Evolutionary conservation across 345 rosid genomes (phyloP).

Genomic region (Brassica juncea): DNA sequence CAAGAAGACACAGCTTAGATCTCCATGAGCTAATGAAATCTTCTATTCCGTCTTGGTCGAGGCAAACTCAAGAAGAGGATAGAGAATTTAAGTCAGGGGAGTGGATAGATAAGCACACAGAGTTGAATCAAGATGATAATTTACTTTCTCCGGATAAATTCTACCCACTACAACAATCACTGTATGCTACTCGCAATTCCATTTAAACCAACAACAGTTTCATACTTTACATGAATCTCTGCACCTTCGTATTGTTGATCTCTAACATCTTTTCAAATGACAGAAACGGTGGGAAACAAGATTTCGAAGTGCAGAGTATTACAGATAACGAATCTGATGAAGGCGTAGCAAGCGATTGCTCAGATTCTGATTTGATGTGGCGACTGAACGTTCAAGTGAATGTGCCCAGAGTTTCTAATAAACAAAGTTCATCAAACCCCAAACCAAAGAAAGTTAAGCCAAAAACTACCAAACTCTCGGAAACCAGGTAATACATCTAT

Average conservation of each 20-base stretch:
- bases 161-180: constrained; percentile 11
- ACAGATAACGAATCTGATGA: constrained; percentile 66
- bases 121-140: background rate
- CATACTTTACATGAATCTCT: background rate
- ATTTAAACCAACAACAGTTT: background rate
- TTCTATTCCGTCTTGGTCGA: constrained; percentile 52
- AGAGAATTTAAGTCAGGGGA: constrained; percentile 58
- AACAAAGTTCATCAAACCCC: constrained; percentile 42
- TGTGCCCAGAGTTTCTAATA: constrained; percentile 50
- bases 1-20: constrained; percentile 69
- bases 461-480: constrained; percentile 45
- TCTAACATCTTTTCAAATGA: constrained; percentile 11
- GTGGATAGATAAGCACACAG: constrained; percentile 62
- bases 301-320: constrained; percentile 48
- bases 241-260: constrained; percentile 11
- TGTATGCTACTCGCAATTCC: constrained; percentile 38
- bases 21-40: constrained; percentile 65
- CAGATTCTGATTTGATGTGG: constrained; percentile 67
- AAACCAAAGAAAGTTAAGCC: constrained; percentile 60
- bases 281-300: constrained; percentile 54
- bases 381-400: constrained; percentile 60
- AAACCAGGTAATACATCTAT: constrained; percentile 46
- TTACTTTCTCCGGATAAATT: background rate
- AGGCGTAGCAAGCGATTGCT: constrained; percentile 71
- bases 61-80: constrained; percentile 57